phyloP scores from a whole-genome alignment of 768 basidiomycete species.

The Lactarius hengduanensis region DNA sequence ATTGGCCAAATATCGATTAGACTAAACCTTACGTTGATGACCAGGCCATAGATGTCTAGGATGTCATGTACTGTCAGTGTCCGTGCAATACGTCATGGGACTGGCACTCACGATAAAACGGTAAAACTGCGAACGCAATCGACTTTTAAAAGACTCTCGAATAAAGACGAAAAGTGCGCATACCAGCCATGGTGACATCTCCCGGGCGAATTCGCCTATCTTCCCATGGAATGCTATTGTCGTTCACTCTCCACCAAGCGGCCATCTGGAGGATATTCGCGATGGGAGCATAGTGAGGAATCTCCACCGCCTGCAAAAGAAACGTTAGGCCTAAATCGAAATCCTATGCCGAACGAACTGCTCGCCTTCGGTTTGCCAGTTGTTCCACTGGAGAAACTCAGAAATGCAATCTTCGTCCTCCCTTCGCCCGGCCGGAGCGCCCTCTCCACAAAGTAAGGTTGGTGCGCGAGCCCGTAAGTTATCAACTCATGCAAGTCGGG shows the following conservation, averaged over 20 bases:
- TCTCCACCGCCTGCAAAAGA: slow-evolving; percentile 54
- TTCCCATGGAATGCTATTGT: slow-evolving; percentile 40
- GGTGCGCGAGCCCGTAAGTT: slow-evolving; percentile 39
- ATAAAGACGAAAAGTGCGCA: background rate
- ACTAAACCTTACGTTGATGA: slow-evolving; percentile 27
- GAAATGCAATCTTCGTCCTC: slow-evolving; percentile 59
- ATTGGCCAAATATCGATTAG: background rate
- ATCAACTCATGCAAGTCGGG: slow-evolving; percentile 50
- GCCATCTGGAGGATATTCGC: slow-evolving; percentile 43
- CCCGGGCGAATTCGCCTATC: slow-evolving; percentile 48
- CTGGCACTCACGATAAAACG: slow-evolving; percentile 33
- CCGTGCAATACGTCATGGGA: background rate
- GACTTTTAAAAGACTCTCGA: background rate
- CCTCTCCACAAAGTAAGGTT: slow-evolving; percentile 45
- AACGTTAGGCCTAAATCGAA: slow-evolving; percentile 35
- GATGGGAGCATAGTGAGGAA: slow-evolving; percentile 62
- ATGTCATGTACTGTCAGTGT: background rate
- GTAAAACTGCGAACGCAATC: slow-evolving; percentile 31
- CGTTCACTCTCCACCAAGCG: slow-evolving; percentile 24
- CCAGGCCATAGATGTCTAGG: slow-evolving; percentile 48
- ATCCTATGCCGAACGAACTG: slow-evolving; percentile 30
- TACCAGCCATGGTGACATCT: slow-evolving; percentile 59
- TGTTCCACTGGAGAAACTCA: slow-evolving; percentile 74
- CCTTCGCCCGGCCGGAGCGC: slow-evolving; percentile 55
- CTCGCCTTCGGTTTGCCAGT: slow-evolving; percentile 50